phyloP scores from a whole-genome alignment of 208 protist genomes.

The Leishmania aethiopica region DNA sequence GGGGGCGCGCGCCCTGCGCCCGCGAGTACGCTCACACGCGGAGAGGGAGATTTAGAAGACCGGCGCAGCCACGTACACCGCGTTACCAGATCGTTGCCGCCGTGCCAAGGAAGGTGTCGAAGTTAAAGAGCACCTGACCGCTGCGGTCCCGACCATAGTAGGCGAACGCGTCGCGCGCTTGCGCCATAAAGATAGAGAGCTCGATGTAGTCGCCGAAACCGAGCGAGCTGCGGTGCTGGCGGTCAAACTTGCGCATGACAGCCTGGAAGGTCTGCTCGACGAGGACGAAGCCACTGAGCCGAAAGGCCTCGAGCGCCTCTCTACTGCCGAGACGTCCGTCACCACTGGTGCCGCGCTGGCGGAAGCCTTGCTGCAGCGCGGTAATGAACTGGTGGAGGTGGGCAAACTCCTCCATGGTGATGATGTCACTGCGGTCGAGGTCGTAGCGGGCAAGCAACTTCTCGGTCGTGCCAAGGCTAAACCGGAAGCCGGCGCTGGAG shows the following conservation, averaged over 20 bases:
- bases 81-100: slow-evolving; percentile 40
- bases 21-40: not conserved
- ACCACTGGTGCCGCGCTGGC: slow-evolving; percentile 40
- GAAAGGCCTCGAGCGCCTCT: slow-evolving; percentile 55
- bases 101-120: slow-evolving; percentile 55
- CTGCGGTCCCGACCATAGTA: slow-evolving; percentile 55
- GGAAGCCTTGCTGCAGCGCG: slow-evolving; percentile 60
- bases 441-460: slow-evolving; percentile 79
- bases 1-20: not conserved
- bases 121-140: slow-evolving; percentile 57
- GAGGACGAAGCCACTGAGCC: slow-evolving; percentile 42
- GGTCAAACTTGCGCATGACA: slow-evolving; percentile 79
- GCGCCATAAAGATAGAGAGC: slow-evolving; percentile 70
- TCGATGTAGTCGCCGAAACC: slow-evolving; percentile 82
- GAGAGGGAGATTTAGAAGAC: not conserved
- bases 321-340: slow-evolving; percentile 52
- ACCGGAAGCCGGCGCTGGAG: slow-evolving; percentile 50
- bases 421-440: slow-evolving; percentile 48
- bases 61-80: not conserved
- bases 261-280: slow-evolving; percentile 65
- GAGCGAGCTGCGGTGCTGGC: slow-evolving; percentile 54
- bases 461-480: slow-evolving; percentile 71
- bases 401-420: slow-evolving; percentile 73
- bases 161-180: slow-evolving; percentile 47
- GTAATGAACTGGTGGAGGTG: slow-evolving; percentile 69